Base-by-base conservation (phyloP, 208 protist species). In the Wallacemonas rigidus region DNA sequence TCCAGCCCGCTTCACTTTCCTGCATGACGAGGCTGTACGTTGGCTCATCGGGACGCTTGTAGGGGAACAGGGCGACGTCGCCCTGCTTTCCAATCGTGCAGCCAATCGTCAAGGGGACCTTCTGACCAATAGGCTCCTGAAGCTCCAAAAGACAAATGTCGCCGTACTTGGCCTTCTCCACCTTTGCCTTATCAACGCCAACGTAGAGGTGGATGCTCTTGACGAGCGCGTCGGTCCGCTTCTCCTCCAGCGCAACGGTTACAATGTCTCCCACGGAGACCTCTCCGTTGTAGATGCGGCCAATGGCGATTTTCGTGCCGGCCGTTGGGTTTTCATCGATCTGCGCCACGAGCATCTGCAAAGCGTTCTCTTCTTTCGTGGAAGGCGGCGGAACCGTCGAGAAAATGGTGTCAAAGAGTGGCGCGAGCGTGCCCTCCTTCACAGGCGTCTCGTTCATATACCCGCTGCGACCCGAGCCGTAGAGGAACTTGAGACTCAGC, bases 321-420 rank as follows among this genome's bases (percentile, higher is more conserved):
- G 74, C 83, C 51, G 68, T 65, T 51, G 92, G 86, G 74, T 99
- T 92, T 40, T 91, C 85, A 57, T 98, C 97, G 11, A 99, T 81
- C 47, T 97, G 97, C 3, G 94, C 95, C 7, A 99, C 96, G 12
- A 98, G 87, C 98, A 99, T 98, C 75, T 97, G 88, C 62, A 99
- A 92, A 36, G 79, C 76, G 0, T 75, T 39, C 5, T 70, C 69
- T 14, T 87, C 64, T 55, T 89, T 71, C 1, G 76, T 77, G 40
- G 85, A 54, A 1, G 94, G 95, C 1, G 86, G 40, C 3, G 93
- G 95, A 7, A 98, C 86, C 36, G 85, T 79, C n/a, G 87, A 54
- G 45, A 98, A 87, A 58, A 99, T 98, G 39, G 90, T 92, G 54
- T 99, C 90, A 56, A 99, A 98, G 2, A 99, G 89, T 43, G 97